Percentiles rank a stretch among this genome's conserved stretches.
Evolutionary conservation across 2,329 filamentous ascomycete genomes (phyloP).

Genomic region (Ascochyta lentis): DNA sequence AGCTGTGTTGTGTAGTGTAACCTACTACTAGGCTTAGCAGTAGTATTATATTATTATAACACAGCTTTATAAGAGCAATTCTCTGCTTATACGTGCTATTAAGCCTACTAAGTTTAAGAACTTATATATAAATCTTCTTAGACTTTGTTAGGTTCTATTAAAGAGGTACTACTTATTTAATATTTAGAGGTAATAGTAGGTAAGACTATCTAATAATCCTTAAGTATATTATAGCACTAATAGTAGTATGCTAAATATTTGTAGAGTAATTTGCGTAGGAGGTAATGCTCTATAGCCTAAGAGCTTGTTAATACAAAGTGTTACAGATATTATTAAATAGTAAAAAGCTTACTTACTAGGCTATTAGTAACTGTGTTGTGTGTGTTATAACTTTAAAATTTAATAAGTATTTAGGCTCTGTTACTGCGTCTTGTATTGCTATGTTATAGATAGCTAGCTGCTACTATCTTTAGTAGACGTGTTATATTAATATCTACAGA

Average conservation of each 20-base stretch:
- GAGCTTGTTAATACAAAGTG: constrained; percentile 12
- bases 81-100: constrained; percentile 6
- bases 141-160: constrained; percentile 7
- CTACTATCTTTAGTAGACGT: too few species aligned
- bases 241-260: neutral
- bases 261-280: neutral
- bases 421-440: too few species aligned
- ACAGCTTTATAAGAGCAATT: constrained; percentile 8
- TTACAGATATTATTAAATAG: constrained; percentile 18
- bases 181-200: constrained; percentile 1
- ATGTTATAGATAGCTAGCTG: too few species aligned
- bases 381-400: too few species aligned
- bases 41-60: constrained; percentile 8
- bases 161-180: constrained; percentile 6
- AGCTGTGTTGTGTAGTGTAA: constrained; percentile 12
- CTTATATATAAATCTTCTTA: constrained; percentile 31
- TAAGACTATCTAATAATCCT: constrained; percentile 16
- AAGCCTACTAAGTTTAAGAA: constrained; percentile 11
- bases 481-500: too few species aligned
- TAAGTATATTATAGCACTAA: constrained; percentile 13
- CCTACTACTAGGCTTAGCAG: constrained; percentile 10
- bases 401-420: neutral
- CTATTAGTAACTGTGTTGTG: too few species aligned
- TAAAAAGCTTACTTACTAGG: neutral
- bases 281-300: constrained; percentile 1